Evolutionary conservation across 2,329 filamentous ascomycete genomes (phyloP).

Genomic region (Aspergillus ochraceus): DNA sequence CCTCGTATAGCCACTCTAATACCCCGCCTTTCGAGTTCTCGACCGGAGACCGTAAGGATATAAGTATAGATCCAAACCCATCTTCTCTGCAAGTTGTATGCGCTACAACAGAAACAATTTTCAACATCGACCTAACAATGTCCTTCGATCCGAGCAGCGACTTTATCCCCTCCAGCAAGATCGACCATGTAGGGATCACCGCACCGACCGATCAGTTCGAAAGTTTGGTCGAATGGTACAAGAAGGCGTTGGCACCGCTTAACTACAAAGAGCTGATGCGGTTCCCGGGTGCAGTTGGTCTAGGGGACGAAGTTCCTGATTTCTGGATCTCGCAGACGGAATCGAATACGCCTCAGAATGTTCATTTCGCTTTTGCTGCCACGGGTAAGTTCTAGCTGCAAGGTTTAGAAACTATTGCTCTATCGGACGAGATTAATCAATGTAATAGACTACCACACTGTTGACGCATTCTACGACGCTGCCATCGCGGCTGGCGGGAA

Average conservation of each 20-base stretch:
- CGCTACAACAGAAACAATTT: neutral
- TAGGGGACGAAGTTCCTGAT: slow-evolving; percentile 29
- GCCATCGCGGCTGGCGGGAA: slow-evolving; percentile 47
- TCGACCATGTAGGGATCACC: slow-evolving; percentile 28
- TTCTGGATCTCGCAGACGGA: slow-evolving; percentile 29
- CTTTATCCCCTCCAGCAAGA: slow-evolving; percentile 12
- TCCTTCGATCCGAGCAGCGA: neutral
- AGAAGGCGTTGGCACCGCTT: slow-evolving; percentile 28
- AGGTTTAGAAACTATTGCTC: neutral
- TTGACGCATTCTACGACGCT: slow-evolving; percentile 49
- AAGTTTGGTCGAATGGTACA: slow-evolving; percentile 28
- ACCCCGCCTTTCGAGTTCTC: neutral
- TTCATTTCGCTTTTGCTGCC: slow-evolving; percentile 28
- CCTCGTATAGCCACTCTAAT: neutral
- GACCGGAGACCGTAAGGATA: neutral
- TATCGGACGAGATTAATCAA: neutral
- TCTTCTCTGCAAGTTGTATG: too few species aligned
- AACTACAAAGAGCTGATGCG: slow-evolving; percentile 30
- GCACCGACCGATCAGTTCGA: slow-evolving; percentile 31
- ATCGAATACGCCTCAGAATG: slow-evolving; percentile 2
- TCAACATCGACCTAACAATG: neutral
- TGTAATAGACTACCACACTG: slow-evolving; percentile 38
- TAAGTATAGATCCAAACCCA: neutral
- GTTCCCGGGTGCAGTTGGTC: slow-evolving; percentile 27
- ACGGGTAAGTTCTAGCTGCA: slow-evolving; percentile 17